These are phyloP conservation scores for Pseudoscleropodium purum DNA, from an alignment of 225 moss, liverwort and hornwort genomes.

Conservation along the genomic window DNA sequence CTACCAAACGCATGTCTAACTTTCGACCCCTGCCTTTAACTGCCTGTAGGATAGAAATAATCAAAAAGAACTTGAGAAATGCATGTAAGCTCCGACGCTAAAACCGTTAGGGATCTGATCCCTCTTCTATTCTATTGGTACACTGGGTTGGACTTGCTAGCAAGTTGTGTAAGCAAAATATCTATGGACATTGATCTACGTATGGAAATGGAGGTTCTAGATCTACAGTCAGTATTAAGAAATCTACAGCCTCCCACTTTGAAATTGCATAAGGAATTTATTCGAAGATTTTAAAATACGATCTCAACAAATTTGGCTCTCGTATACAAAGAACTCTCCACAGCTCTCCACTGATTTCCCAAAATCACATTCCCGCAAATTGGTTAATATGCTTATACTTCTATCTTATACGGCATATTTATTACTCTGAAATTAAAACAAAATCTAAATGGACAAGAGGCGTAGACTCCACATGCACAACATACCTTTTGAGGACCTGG, in stretches of 20 bases:
- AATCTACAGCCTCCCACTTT: neutral
- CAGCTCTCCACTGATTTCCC: neutral
- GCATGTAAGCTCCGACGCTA: neutral
- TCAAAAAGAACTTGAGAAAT: neutral
- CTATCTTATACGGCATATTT: neutral
- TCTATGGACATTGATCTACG: neutral
- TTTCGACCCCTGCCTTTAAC: neutral
- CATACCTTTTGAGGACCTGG: neutral
- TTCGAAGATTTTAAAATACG: neutral
- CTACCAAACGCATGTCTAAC: neutral
- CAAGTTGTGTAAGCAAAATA: neutral
- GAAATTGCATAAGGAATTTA: neutral
- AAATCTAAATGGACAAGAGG: neutral
- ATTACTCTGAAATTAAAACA: neutral
- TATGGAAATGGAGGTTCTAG: neutral
- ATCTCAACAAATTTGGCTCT: neutral
- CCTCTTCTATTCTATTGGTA: neutral
- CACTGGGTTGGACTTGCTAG: neutral
- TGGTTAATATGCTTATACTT: neutral
- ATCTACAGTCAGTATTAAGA: neutral
- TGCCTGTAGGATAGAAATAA: neutral
- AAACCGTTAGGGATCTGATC: neutral
- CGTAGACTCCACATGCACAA: neutral
- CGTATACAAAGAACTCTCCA: neutral
- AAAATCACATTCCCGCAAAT: neutral